Percentiles rank a stretch among this genome's conserved stretches.
These are phyloP conservation scores for Tympanopsis confertula DNA, from an alignment of 2,329 filamentous ascomycete genomes.

Conservation along the genomic window DNA sequence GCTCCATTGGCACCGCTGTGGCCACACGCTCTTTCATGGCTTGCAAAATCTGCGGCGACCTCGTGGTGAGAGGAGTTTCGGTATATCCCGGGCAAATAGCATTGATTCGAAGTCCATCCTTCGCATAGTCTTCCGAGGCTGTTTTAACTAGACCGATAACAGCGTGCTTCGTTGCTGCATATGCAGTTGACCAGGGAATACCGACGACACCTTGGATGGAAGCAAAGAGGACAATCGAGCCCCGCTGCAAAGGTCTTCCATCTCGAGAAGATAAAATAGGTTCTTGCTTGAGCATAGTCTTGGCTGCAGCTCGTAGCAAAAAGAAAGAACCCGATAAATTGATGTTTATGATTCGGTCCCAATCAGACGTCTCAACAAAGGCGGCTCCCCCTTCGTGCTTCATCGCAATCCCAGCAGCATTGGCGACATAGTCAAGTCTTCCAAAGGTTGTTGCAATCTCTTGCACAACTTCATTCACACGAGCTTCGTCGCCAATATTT, in stretches of 20 bases:
- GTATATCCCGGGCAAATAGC: slow-evolving; percentile 18
- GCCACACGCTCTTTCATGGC: slow-evolving; percentile 12
- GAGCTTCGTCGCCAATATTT: slow-evolving; percentile 18
- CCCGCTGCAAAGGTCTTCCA: slow-evolving; percentile 13
- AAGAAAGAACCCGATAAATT: slow-evolving; percentile 29
- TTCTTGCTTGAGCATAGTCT: slow-evolving; percentile 30
- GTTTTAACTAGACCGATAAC: slow-evolving; percentile 27
- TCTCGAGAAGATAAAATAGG: slow-evolving; percentile 22
- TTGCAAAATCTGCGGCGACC: slow-evolving; percentile 7
- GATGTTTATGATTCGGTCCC: slow-evolving; percentile 25
- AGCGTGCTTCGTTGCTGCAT: slow-evolving; percentile 24
- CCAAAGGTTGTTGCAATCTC: slow-evolving; percentile 16
- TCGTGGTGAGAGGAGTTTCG: slow-evolving; percentile 14
- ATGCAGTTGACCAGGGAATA: slow-evolving; percentile 19
- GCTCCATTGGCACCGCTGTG: slow-evolving; percentile 12
- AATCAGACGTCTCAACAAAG: slow-evolving; percentile 18
- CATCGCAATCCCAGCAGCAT: slow-evolving; percentile 24
- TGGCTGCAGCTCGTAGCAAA: slow-evolving; percentile 19
- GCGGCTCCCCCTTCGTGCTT: slow-evolving; percentile 23
- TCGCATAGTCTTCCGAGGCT: slow-evolving; percentile 27
- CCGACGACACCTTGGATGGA: slow-evolving; percentile 24
- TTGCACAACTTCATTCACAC: slow-evolving; percentile 13
- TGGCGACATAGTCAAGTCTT: slow-evolving; percentile 26
- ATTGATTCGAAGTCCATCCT: slow-evolving; percentile 24
- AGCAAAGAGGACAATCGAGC: slow-evolving; percentile 21